Percentiles rank a stretch among this genome's conserved stretches.
These are phyloP conservation scores for Leccinum fuscescens DNA, from an alignment of 1,284 basidiomycete species.

Conservation along the genomic window DNA sequence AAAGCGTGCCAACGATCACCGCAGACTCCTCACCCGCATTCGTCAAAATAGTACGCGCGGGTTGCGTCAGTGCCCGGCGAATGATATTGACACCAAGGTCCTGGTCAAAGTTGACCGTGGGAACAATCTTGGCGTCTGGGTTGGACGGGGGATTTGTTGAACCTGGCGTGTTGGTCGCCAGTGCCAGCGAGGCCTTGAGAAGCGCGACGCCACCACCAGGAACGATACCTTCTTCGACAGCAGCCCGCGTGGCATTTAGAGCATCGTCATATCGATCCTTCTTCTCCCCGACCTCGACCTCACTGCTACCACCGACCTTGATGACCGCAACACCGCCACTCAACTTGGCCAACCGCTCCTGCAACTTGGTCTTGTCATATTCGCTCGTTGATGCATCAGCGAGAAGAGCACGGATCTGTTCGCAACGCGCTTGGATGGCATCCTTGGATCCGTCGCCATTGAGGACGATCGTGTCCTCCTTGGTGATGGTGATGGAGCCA, in stretches of 20 bases:
- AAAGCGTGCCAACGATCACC: conserved; percentile 88
- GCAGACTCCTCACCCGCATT: conserved; percentile 96
- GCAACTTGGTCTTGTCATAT: conserved; percentile 93
- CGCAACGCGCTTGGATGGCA: conserved; percentile 84
- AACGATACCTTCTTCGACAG: conserved; percentile 97
- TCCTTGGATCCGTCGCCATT: conserved; percentile 91
- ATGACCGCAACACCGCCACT: conserved; percentile 97
- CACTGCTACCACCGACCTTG: conserved; percentile 91
- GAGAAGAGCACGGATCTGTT: conserved; percentile 89
- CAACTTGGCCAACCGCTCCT: conserved; percentile 96
- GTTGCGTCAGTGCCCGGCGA: conserved; percentile 81
- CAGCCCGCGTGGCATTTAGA: conserved; percentile 94
- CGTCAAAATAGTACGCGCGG: conserved; percentile 85
- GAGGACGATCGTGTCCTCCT: conserved; percentile 97
- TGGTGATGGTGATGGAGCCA: conserved; percentile 92
- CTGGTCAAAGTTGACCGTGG: conserved; percentile 95
- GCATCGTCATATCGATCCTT: conserved; percentile 99
- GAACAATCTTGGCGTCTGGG: conserved; percentile 63
- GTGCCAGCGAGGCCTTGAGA: conserved; percentile 84
- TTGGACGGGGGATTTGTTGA: conserved; percentile 40
- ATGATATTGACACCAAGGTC: conserved; percentile 95
- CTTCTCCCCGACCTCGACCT: conserved; percentile 99
- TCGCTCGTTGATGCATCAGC: conserved; percentile 86
- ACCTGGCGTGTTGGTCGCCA: conserved; percentile 60
- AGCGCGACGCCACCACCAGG: conserved; percentile 93